Base-by-base conservation (phyloP, 352 stramenopile species). In the Halophytophthora batemanensis region DNA sequence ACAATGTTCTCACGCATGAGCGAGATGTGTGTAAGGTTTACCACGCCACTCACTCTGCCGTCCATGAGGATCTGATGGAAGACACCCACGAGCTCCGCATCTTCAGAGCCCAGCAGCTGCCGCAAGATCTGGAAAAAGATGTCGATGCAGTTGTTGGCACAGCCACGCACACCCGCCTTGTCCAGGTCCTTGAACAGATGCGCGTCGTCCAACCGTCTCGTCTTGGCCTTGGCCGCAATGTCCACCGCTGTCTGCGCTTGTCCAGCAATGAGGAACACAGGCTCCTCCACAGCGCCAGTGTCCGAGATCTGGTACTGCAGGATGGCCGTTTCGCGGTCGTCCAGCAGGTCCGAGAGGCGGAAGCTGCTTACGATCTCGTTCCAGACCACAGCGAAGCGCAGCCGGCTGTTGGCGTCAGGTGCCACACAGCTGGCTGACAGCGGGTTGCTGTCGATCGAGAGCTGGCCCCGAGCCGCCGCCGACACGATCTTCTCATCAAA, bases 291-390 rank as follows among this genome's bases (percentile, higher is more conserved):
- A 12, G 69, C 67, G 5, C 85, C 85, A 15, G 71, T 80, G 50
- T 90, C 82, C 11, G 82, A 86, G 50, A 95, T 95, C 57, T 95
- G 82, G 45, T 95, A 95, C 52, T 95, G 85, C 33, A 95, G 60
- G 56, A 95, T 92, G 1, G 85, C 83, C 7, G 82, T 92, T 58
- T 95, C 82, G 28, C 85, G 75, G 52, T 95, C 83, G 47, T 95
- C 85, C 25, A 95, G 61, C 43, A 95, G 68, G 59, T 95, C 85
- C 1, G 82, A 92, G 40, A 95, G 53, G 18, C 85, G 82, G 53
- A 93, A 95, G 60, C 85, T 93, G 69, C 83, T 95, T 14, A 95
- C 72, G 53, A 93, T 90, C 45, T 93, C 85, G 39, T 95, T 95
- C 85, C 85, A 95, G 7, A 95, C 85, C 1, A 95, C 83, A 2